Evolutionary conservation across 2,329 filamentous ascomycete genomes (phyloP), one percentile per base, ranked within the genome.

Genomic region (Calonectria pseudoturangicola): DNA sequence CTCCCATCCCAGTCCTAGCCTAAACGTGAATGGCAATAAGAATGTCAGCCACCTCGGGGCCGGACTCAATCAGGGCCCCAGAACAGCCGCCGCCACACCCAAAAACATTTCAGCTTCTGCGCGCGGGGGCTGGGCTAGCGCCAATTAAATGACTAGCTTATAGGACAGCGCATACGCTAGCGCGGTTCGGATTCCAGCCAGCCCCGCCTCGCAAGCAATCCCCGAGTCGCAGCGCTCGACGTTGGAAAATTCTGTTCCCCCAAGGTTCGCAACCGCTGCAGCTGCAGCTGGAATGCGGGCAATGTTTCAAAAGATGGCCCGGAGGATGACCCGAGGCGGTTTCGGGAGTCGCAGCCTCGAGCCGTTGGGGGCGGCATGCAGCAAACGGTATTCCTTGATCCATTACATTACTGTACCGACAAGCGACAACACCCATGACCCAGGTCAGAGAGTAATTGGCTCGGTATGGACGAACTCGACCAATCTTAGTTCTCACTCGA

Each of bases 31-130:
- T 25, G 16, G 33, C 16, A 28, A 27, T 10, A 27, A 25, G 7
- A 41, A 8, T 16, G 54, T 28, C 54, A 18, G 33, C 12, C 54
- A 9, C 13, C 39, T 41, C 13, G 39, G 33, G 21, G 36, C 54
- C 36, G 15, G 54, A 27, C 21, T 41, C 54, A 60, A 60, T 41
- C 54, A 60, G 33, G 15, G 16, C 33, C 21, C 54, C 30, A 15
- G 54, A 36, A 60, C 54, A 60, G 54, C 54, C 54, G 54, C 54
- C 54, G 54, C 54, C 54, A 60, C 54, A 60, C 54, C 36, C 54
- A 60, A 58, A 41, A 60, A 10, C 33, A 41, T 27, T 60, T 43
- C 33, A 41, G 54, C 54, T 60, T 41, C n/a, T 27, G 16, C 2
- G 30, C 16, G 16, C 13, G 54, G 33, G 12, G 54, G 36, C 36